Base-by-base conservation (phyloP, 331 rosid genomes). In the Phaseolus coccineus region DNA sequence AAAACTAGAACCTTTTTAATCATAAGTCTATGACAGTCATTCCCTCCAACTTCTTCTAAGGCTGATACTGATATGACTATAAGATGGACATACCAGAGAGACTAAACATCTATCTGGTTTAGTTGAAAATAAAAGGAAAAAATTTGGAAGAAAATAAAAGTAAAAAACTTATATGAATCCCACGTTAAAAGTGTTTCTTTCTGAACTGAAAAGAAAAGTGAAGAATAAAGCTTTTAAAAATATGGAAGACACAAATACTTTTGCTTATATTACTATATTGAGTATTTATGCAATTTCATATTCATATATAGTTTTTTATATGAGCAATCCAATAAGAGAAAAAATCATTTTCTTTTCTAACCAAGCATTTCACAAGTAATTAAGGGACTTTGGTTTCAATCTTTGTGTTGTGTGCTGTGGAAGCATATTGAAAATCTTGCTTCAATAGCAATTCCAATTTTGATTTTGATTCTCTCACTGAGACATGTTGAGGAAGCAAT, bases 381-480 rank as follows among this genome's bases (percentile, higher is more conserved):
- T 9, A 2, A 46, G 63, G 67, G 53, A 28, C 74, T 79, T 89
- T 70, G 56, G 46, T 14, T 70, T 35, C 39, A 35, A 6, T 35
- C 5, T 33, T 35, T 4, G 0, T 35, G 4, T 51, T 65, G 42
- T 42, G 19, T 51, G 75, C 6, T 64, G 44, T 22, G 56, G 33
- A 68, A 13, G 59, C 58, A 37, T 71, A 82, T 82, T 28, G 84
- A 77, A 87, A 84, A 88, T 87, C 82, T 85, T 82, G 44, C 71
- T 67, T 81, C 78, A 71, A 30, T 40, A 1, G 46, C 3, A 40
- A 8, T 87, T 87, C 87, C 89, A 80, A 88, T 87, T 84, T 84
- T 85, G 85, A 90, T 87, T 76, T 55, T 66, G 84, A 82, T 87
- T 83, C 86, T 71, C 65, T 65, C 72, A 42, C 11, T 0, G 11